Evolutionary conservation across 1,284 basidiomycete species (phyloP).

Genomic region (Sanghuangporus weigelae): DNA sequence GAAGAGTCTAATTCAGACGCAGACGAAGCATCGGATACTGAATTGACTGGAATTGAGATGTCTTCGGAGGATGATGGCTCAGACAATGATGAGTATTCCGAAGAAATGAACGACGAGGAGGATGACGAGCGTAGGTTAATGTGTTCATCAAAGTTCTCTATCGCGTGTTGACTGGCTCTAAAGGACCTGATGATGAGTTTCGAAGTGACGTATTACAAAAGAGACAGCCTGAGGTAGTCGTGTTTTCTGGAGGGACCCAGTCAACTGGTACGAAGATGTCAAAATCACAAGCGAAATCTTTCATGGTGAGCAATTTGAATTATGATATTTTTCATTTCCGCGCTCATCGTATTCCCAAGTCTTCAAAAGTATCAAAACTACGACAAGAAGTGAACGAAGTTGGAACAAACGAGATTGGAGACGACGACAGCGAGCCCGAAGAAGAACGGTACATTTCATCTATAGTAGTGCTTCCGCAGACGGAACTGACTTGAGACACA

Average conservation of each 20-base stretch:
- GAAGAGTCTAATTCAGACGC: background rate
- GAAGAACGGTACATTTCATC: constrained; percentile 38
- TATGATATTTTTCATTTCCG: background rate
- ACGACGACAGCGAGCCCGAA: constrained; percentile 34
- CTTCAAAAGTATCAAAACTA: constrained; percentile 67
- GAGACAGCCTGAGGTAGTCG: constrained; percentile 39
- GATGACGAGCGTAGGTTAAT: constrained; percentile 19
- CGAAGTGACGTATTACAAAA: constrained; percentile 27
- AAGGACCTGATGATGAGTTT: constrained; percentile 36
- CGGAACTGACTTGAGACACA: background rate
- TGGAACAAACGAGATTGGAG: constrained; percentile 22
- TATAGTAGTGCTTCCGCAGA: background rate
- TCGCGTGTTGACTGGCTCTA: background rate
- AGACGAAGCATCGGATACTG: constrained; percentile 23
- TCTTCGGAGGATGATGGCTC: constrained; percentile 11
- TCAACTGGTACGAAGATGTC: constrained; percentile 23
- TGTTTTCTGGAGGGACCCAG: constrained; percentile 46
- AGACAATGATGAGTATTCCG: constrained; percentile 18
- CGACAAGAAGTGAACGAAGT: constrained; percentile 24
- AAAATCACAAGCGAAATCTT: constrained; percentile 52
- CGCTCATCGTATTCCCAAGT: constrained; percentile 37
- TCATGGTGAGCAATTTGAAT: constrained; percentile 54
- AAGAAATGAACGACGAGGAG: constrained; percentile 9
- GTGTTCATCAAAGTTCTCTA: background rate
- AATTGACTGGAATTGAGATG: constrained; percentile 31